phyloP scores from a whole-genome alignment of 306 rosid species.

The Betula pendula region DNA sequence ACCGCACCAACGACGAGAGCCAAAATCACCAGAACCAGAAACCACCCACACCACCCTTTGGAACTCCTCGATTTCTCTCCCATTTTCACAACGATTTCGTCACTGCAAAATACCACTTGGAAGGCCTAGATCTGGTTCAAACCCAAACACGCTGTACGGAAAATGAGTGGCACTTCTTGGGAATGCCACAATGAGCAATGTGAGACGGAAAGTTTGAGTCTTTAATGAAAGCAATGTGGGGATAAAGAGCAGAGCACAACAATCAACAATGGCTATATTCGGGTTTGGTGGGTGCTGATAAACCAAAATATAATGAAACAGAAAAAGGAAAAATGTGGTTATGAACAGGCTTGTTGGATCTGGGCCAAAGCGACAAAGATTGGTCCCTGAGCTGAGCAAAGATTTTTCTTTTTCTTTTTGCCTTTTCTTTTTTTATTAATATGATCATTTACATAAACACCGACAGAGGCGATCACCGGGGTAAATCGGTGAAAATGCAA shows the following conservation, averaged over 20 bases:
- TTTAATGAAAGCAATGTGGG: not conserved
- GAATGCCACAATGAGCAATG: not conserved
- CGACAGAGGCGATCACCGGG: not conserved
- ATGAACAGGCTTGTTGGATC: slow-evolving; percentile 28
- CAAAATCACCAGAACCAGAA: slow-evolving; percentile 54
- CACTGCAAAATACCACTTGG: not conserved
- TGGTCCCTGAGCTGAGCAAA: not conserved
- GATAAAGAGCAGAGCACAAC: not conserved
- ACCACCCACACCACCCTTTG: slow-evolving; percentile 71
- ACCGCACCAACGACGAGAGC: slow-evolving; percentile 63
- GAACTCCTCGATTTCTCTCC: slow-evolving; percentile 50
- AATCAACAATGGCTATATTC: not conserved
- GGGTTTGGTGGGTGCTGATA: not conserved
- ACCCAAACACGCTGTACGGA: slow-evolving; percentile 21
- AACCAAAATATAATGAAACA: not conserved
- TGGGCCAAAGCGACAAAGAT: not conserved
- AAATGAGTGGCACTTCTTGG: not conserved
- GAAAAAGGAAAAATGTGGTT: slow-evolving; percentile 16
- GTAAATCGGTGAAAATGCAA: too few relatives aligned
- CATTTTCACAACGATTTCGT: slow-evolving; percentile 40
- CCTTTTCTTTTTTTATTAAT: not conserved
- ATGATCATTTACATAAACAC: not conserved
- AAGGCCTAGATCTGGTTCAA: slow-evolving; percentile 42
- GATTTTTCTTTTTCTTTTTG: not conserved
- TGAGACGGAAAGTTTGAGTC: slow-evolving; percentile 9